These are phyloP conservation scores for Sequoiadendron giganteum DNA, from an alignment of 75 land plant genomes.

Conservation along the genomic window DNA sequence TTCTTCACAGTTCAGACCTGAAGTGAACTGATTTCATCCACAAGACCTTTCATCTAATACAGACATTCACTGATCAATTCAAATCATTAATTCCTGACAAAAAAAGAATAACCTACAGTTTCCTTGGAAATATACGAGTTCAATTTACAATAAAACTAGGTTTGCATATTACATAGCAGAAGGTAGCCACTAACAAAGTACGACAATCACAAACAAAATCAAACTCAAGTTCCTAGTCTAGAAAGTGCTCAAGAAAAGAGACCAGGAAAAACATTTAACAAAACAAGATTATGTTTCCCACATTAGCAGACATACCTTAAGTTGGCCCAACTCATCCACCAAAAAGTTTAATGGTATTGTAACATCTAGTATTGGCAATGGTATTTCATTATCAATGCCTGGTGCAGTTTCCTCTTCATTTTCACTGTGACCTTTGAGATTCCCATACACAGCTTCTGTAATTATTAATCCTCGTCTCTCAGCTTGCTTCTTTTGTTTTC, in stretches of 20 bases:
- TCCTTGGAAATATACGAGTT: not conserved
- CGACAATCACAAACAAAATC: not conserved
- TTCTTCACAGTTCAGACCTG: no score
- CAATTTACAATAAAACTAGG: not conserved
- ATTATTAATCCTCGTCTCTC: constrained; percentile 77
- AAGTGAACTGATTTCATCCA: not conserved
- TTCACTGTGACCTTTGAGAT: constrained; percentile 39
- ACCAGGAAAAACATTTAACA: not conserved
- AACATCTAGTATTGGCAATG: constrained; percentile 79
- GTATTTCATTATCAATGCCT: constrained; percentile 36
- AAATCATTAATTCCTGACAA: not conserved
- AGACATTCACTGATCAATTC: no score
- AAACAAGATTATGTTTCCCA: constrained; percentile 1
- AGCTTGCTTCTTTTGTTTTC: constrained; percentile 68
- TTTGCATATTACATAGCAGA: no score
- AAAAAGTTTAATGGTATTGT: constrained; percentile 87
- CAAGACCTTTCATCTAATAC: not conserved
- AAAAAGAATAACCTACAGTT: not conserved
- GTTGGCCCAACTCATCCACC: constrained; percentile 77
- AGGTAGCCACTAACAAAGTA: no score
- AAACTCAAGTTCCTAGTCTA: not conserved
- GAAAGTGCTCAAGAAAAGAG: not conserved
- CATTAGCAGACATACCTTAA: constrained; percentile 56
- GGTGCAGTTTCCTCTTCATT: constrained; percentile 23
- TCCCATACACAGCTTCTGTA: constrained; percentile 80